Evolutionary conservation across 2,329 filamentous ascomycete genomes (phyloP).

Genomic region (Exophiala bonariae): DNA sequence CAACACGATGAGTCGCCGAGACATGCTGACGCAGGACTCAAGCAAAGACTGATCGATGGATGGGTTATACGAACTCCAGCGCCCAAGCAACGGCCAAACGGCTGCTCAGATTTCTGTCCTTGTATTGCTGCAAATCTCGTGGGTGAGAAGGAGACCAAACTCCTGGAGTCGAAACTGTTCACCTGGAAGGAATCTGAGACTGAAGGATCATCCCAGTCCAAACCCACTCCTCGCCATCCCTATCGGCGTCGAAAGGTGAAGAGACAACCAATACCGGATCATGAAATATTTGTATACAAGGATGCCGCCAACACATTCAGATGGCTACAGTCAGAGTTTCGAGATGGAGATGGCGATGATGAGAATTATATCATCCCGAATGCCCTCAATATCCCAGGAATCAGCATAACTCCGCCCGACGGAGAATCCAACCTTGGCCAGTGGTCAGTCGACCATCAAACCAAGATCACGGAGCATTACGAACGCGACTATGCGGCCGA

Average conservation of each 20-base stretch:
- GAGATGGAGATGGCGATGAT: slow-evolving; percentile 9
- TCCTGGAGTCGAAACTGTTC: too few species aligned
- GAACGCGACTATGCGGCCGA: slow-evolving; percentile 7
- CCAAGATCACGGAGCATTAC: slow-evolving; percentile 6
- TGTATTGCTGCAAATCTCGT: slow-evolving; percentile 7
- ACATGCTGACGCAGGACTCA: background rate
- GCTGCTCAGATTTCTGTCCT: slow-evolving; percentile 3
- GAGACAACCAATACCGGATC: slow-evolving; percentile 4
- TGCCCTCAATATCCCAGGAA: slow-evolving; percentile 7
- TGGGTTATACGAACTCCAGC: slow-evolving; percentile 6
- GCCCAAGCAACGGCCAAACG: background rate
- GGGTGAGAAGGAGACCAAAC: slow-evolving; percentile 1
- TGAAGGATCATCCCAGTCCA: too few species aligned
- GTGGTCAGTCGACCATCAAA: slow-evolving; percentile 1
- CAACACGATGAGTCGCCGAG: background rate
- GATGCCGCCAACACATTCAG: slow-evolving; percentile 3
- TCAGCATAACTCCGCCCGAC: slow-evolving; percentile 10
- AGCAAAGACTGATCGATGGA: slow-evolving; percentile 9
- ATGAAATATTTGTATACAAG: slow-evolving; percentile 5
- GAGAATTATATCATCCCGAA: slow-evolving; percentile 16
- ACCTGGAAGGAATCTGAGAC: too few species aligned
- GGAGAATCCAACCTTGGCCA: slow-evolving; percentile 4
- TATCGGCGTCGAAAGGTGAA: slow-evolving; percentile 3
- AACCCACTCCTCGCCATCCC: too few species aligned
- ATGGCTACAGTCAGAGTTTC: slow-evolving; percentile 11